phyloP scores from a whole-genome alignment of 2,329 filamentous ascomycete species.

The Exophiala calicioides region DNA sequence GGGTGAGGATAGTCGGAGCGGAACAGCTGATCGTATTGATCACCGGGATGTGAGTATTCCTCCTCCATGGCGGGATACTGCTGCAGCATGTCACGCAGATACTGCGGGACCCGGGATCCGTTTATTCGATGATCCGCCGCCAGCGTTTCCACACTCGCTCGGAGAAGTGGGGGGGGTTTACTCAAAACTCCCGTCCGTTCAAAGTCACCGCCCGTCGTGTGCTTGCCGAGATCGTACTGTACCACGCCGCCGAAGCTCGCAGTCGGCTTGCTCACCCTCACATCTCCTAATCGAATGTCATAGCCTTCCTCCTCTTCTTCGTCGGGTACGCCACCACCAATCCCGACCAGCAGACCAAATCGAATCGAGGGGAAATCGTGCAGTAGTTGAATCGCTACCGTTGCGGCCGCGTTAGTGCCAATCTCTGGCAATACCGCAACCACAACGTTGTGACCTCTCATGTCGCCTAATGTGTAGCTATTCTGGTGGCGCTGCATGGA shows the following conservation, averaged over 20 bases:
- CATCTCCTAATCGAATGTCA: constrained; percentile 33
- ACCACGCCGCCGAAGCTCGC: constrained; percentile 30
- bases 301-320: constrained; percentile 7
- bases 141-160: constrained; percentile 21
- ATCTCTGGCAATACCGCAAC: constrained; percentile 26
- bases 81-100: constrained; percentile 1
- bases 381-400: constrained; percentile 25
- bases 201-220: constrained; percentile 5
- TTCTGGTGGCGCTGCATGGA: constrained; percentile 13
- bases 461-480: constrained; percentile 25
- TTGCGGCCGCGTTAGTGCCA: constrained; percentile 28
- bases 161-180: constrained; percentile 22
- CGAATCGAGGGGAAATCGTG: constrained; percentile 29
- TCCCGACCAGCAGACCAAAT: constrained; percentile 34
- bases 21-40: constrained; percentile 13
- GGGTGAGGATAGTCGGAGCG: constrained; percentile 4
- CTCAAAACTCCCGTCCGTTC: constrained; percentile 13
- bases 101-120: not conserved
- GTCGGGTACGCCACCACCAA: constrained; percentile 32
- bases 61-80: constrained; percentile 7
- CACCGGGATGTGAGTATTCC: constrained; percentile 8
- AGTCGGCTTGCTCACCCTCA: constrained; percentile 33
- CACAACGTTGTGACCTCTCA: constrained; percentile 29
- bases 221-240: constrained; percentile 29
- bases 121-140: constrained; percentile 13